Percentiles rank a stretch among this genome's conserved stretches.
phyloP scores from a whole-genome alignment of 2,329 filamentous ascomycete genomes.

The Iodosphaeria phyllophila region DNA sequence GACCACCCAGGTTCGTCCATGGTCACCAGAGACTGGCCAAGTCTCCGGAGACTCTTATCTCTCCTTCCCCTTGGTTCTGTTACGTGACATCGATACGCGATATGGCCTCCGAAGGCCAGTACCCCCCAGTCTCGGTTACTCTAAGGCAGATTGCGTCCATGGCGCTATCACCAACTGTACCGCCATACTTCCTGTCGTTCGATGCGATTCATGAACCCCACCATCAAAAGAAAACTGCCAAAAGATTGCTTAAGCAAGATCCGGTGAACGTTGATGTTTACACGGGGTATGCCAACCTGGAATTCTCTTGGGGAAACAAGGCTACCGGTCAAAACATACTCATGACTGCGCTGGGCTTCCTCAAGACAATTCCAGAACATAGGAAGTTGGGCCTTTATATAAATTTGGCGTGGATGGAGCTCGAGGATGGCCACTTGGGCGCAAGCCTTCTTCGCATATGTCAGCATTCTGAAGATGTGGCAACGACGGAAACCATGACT shows the following conservation, averaged over 20 bases:
- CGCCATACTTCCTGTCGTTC: constrained; percentile 53
- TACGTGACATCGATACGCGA: constrained; percentile 13
- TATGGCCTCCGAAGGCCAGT: constrained; percentile 15
- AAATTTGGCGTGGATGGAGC: constrained; percentile 49
- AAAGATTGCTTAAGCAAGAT: constrained; percentile 49
- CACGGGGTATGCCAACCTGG: constrained; percentile 60
- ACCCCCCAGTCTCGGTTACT: constrained; percentile 28
- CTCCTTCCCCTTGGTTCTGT: constrained; percentile 22
- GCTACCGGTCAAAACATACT: constrained; percentile 46
- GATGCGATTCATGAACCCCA: constrained; percentile 34
- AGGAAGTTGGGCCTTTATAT: constrained; percentile 31
- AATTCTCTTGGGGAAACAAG: constrained; percentile 36
- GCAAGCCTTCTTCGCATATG: constrained; percentile 21
- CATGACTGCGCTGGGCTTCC: constrained; percentile 36
- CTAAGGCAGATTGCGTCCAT: constrained; percentile 35
- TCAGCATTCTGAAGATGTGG: too few relatives aligned
- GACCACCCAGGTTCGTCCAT: constrained; percentile 7
- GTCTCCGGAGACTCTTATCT: constrained; percentile 31
- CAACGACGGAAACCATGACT: constrained; percentile 10
- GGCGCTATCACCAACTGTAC: constrained; percentile 32
- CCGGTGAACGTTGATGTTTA: constrained; percentile 51
- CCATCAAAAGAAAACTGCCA: constrained; percentile 50
- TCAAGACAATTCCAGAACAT: constrained; percentile 5
- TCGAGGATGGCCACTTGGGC: constrained; percentile 21
- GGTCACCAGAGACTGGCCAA: constrained; percentile 8